phyloP scores from a whole-genome alignment of 257 asterid species.

The Marsdenia floribunda region DNA sequence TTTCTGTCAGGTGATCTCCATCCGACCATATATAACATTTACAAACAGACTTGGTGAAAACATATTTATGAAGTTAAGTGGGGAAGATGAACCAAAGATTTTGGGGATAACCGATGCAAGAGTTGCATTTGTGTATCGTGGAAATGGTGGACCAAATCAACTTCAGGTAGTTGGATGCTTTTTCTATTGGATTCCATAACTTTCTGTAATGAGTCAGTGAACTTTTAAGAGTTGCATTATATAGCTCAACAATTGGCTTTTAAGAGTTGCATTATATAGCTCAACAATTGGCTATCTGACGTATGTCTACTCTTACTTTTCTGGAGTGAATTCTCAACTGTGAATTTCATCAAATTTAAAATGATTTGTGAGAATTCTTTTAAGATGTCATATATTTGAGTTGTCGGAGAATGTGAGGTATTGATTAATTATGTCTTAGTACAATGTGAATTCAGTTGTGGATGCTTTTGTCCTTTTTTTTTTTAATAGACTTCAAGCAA shows the following conservation, averaged over 20 bases:
- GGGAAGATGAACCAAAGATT: constrained; percentile 79
- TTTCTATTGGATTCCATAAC: background rate
- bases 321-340: background rate
- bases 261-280: background rate
- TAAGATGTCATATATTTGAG: background rate
- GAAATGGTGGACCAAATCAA: constrained; percentile 51
- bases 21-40: constrained; percentile 85
- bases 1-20: constrained; percentile 62
- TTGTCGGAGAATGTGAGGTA: background rate
- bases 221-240: background rate
- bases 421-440: background rate
- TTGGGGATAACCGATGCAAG: constrained; percentile 70
- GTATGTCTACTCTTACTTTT: background rate
- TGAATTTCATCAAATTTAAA: background rate
- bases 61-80: constrained; percentile 63
- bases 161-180: constrained; percentile 57
- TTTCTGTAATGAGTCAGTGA: background rate
- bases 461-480: background rate
- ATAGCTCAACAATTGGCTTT: background rate
- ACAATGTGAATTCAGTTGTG: background rate
- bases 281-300: background rate
- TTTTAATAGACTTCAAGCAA: background rate
- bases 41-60: constrained; percentile 89
- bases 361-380: background rate
- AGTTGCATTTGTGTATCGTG: constrained; percentile 59